These are phyloP conservation scores for Backusella liffmaniae DNA, from an alignment of 192 early-diverging fungal genomes.

Conservation along the genomic window DNA sequence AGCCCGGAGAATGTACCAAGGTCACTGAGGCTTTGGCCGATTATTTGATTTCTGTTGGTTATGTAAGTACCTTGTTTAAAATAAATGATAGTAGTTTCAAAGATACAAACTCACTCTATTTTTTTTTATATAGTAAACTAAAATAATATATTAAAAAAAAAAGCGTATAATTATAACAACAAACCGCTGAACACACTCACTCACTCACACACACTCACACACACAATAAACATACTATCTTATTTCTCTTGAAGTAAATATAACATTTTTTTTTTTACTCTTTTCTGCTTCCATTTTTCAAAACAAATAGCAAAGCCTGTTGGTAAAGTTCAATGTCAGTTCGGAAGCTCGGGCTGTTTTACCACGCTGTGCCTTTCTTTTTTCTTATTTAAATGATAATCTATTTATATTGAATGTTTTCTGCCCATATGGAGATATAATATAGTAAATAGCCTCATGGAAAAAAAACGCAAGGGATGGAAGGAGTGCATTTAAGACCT, in stretches of 20 bases:
- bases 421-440: background rate
- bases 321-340: slow-evolving; percentile 4
- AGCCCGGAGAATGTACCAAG: slow-evolving; percentile 69
- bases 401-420: background rate
- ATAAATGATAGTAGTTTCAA: background rate
- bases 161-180: background rate
- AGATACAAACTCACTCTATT: background rate
- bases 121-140: background rate
- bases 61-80: slow-evolving; percentile 39
- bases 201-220: background rate
- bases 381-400: background rate
- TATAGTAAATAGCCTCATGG: background rate
- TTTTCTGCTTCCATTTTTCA: background rate
- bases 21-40: slow-evolving; percentile 74
- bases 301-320: background rate
- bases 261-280: background rate
- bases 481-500: background rate
- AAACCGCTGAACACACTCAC: background rate
- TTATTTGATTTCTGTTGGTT: slow-evolving; percentile 71
- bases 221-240: background rate
- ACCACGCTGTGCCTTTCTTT: background rate
- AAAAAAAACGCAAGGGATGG: background rate
- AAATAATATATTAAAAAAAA: slow-evolving; percentile 10
- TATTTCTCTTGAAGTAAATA: slow-evolving; percentile 1
- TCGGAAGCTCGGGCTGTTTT: background rate